Conservation (phyloP, 768 basidiomycete genomes). For the Boletus rubropictus region DNA sequence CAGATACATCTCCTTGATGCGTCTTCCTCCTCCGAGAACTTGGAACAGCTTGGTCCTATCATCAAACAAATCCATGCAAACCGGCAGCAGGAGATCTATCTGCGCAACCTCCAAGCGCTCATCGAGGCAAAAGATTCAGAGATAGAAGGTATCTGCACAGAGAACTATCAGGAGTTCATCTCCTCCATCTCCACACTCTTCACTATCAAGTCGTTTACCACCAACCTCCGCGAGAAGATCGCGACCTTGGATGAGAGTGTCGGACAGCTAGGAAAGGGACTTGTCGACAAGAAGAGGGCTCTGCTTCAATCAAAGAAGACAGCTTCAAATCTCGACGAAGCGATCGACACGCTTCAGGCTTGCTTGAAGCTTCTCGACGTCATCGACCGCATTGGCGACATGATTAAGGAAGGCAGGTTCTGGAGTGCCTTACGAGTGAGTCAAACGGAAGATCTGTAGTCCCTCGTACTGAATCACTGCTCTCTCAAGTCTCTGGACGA, state of each 20-base stretch:
- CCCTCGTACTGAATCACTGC: conserved; percentile 28
- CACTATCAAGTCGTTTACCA: conserved; percentile 93
- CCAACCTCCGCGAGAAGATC: conserved; percentile 87
- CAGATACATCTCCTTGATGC: conserved; percentile 87
- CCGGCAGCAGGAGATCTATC: conserved; percentile 83
- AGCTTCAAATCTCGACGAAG: conserved; percentile 90
- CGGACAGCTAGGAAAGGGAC: conserved; percentile 75
- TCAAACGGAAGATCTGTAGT: conserved; percentile 11
- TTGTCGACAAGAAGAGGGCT: conserved; percentile 91
- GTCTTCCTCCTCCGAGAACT: conserved; percentile 85
- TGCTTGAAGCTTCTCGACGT: conserved; percentile 90
- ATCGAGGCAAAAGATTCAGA: conserved; percentile 93
- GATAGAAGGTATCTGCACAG: conserved; percentile 92
- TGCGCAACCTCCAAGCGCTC: conserved; percentile 79
- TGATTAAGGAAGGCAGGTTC: conserved; percentile 90
- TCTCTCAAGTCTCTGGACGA: conserved; percentile 83
- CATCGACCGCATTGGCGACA: conserved; percentile 84
- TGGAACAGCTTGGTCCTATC: conserved; percentile 91
- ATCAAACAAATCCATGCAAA: conserved; percentile 90
- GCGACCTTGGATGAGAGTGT: conserved; percentile 84
- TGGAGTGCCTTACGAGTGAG: conserved; percentile 94
- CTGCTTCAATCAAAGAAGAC: conserved; percentile 89
- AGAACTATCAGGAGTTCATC: conserved; percentile 98
- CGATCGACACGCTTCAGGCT: conserved; percentile 91
- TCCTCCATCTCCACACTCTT: conserved; percentile 95